These are phyloP conservation scores for Pezicula radicicola DNA, from an alignment of 2,329 filamentous ascomycete species.

Conservation along the genomic window DNA sequence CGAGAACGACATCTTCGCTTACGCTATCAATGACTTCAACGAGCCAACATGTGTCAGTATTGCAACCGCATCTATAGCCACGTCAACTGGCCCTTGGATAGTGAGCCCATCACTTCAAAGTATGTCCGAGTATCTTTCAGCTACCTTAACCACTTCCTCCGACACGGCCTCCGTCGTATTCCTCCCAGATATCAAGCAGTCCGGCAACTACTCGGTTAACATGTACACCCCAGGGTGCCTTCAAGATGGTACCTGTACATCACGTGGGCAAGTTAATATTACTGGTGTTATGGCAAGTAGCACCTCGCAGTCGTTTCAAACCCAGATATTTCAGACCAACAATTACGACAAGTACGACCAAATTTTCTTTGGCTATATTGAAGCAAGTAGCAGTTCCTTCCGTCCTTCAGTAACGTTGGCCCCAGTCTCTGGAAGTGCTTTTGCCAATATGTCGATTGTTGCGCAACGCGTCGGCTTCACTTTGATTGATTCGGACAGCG, in stretches of 20 bases:
- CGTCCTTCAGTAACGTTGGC: constrained; percentile 76
- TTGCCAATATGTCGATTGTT: constrained; percentile 71
- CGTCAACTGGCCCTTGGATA: constrained; percentile 71
- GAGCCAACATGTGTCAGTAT: constrained; percentile 75
- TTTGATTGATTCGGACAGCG: constrained; percentile 69
- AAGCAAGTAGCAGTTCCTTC: constrained; percentile 70
- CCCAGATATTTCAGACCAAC: constrained; percentile 82
- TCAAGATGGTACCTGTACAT: constrained; percentile 72
- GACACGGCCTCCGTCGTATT: constrained; percentile 71
- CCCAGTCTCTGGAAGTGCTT: constrained; percentile 60
- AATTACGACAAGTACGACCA: constrained; percentile 95
- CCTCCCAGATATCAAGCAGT: constrained; percentile 78
- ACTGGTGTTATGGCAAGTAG: constrained; percentile 65
- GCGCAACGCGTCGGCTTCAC: constrained; percentile 83
- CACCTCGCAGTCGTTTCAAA: constrained; percentile 44
- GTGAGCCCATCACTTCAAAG: constrained; percentile 65
- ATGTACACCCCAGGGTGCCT: constrained; percentile 91
- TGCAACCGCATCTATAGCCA: constrained; percentile 62
- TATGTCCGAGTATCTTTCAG: constrained; percentile 73
- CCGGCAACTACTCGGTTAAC: constrained; percentile 87
- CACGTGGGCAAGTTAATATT: constrained; percentile 78
- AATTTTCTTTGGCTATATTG: constrained; percentile 82
- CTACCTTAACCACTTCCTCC: constrained; percentile 54
- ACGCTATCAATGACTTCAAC: constrained; percentile 84
- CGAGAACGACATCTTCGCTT: constrained; percentile 79